These are phyloP conservation scores for Linnemannia exigua DNA, from an alignment of 192 early-diverging fungal species.

Conservation along the genomic window DNA sequence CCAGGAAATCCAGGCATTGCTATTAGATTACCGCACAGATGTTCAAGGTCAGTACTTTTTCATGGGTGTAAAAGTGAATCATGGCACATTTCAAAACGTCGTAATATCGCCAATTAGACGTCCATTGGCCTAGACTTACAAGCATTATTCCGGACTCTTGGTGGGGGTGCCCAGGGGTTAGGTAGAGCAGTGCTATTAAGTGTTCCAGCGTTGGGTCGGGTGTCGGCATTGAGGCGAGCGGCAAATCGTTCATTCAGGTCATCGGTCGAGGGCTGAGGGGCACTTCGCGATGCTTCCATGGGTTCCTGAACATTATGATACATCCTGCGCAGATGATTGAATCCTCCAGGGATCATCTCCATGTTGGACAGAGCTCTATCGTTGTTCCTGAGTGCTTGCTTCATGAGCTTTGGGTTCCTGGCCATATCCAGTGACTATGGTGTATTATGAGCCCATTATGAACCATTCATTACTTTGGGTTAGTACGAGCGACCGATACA, in stretches of 20 bases:
- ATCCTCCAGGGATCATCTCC: constrained; percentile 76
- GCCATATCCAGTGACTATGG: constrained; percentile 62
- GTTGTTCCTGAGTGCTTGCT: constrained; percentile 73
- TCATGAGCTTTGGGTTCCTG: constrained; percentile 72
- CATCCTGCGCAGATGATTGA: constrained; percentile 73
- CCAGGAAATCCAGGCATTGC: constrained; percentile 22
- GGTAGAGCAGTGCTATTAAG: constrained; percentile 69
- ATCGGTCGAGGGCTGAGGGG: constrained; percentile 59
- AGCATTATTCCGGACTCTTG: constrained; percentile 27
- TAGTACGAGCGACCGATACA: neutral
- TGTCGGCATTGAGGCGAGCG: constrained; percentile 66
- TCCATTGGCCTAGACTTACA: constrained; percentile 2
- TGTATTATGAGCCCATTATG: neutral
- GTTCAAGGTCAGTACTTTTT: neutral
- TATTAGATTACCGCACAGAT: neutral
- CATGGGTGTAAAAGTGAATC: too few species aligned
- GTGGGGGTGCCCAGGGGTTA: constrained; percentile 69
- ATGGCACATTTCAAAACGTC: neutral
- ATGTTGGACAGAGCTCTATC: constrained; percentile 75
- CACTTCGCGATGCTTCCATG: constrained; percentile 64
- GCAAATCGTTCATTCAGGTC: constrained; percentile 68
- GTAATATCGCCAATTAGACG: neutral
- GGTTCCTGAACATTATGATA: constrained; percentile 71
- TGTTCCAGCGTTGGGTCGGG: constrained; percentile 60
- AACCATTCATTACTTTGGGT: neutral